Base-by-base conservation (phyloP, 140 eudicot genomes). In the Stevia rebaudiana region DNA sequence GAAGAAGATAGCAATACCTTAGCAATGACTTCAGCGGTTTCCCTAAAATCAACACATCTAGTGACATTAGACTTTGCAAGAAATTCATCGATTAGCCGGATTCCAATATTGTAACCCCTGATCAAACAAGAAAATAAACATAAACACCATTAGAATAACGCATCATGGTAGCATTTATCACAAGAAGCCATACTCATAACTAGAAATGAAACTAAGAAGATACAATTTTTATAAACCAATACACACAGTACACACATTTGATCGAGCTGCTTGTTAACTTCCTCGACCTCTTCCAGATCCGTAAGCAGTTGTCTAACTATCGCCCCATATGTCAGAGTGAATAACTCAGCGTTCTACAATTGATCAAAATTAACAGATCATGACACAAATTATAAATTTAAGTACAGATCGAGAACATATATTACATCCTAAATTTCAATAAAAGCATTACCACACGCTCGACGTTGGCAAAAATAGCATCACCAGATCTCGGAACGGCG, bases 261-360 rank as follows among this genome's bases (percentile, higher is more conserved):
- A 79, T 91, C 98, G 10, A 91, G 98, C 80, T 91, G 98, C 68
- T 91, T 91, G 75, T 91, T 91, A 67, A 87, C 98, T 75, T 91
- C 96, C 63, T 87, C 96, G 46, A 91, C 98, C 77, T 91, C 98
- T 67, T 91, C 98, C 74, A 91, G 88, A 91, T 91, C 98, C 50
- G 98, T 91, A 8, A 91, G 75, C 81, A 91, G 64, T 46, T 91
- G 98, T 12, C 98, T 88, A 15, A 91, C 98, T 18, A 91, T 87
- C 10, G 98, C 98, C 3, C 96, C 98, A 55, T 91, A 91, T 17
- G 98, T 91, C 58, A 87, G 66, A 21, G 98, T 91, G 68, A 91
- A 87, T 51, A 91, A 66, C 84, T 91, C 98, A 5, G 98, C 86
- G 52, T 91, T 91, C 95, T 91, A 70, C 21, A 22, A 35, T 44